Conservation (phyloP, 2,329 filamentous ascomycete genomes). For the Verticillium zaregamsianum region DNA sequence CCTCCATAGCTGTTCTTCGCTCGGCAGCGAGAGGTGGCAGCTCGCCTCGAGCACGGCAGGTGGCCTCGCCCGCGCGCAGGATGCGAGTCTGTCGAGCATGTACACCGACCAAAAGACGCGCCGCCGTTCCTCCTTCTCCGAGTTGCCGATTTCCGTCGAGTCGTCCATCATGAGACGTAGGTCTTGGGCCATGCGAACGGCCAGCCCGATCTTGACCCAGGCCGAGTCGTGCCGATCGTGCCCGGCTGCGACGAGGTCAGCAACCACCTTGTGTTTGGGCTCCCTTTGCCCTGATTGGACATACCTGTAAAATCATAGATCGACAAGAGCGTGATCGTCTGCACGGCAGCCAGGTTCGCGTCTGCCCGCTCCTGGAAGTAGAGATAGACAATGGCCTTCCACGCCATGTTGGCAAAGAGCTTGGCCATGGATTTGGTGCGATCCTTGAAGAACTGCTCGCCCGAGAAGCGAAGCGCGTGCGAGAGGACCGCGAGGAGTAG, state of each 20-base stretch:
- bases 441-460: not conserved
- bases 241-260: constrained; percentile 11
- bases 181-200: constrained; percentile 28
- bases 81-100: constrained; percentile 29
- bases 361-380: constrained; percentile 24
- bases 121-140: constrained; percentile 27
- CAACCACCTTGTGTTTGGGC: too few relatives aligned
- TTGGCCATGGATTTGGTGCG: not conserved
- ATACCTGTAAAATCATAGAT: constrained; percentile 32
- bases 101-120: constrained; percentile 34
- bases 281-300: not conserved
- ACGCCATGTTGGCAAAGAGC: constrained; percentile 14
- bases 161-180: constrained; percentile 27
- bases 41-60: constrained; percentile 26
- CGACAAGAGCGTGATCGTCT: constrained; percentile 29
- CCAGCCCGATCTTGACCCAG: constrained; percentile 30
- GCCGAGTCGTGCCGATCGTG: constrained; percentile 28
- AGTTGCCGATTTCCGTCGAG: constrained; percentile 8
- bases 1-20: constrained; percentile 9
- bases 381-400: constrained; percentile 26
- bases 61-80: constrained; percentile 27
- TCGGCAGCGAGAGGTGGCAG: constrained; percentile 25
- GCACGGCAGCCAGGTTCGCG: constrained; percentile 27
- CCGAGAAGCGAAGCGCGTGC: not conserved
- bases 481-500: not conserved